A percentile compares a stretch with the other conserved stretches of the same genome.
Conservation (phyloP, 2,329 filamentous ascomycete species). For the Botryotinia globosa region DNA sequence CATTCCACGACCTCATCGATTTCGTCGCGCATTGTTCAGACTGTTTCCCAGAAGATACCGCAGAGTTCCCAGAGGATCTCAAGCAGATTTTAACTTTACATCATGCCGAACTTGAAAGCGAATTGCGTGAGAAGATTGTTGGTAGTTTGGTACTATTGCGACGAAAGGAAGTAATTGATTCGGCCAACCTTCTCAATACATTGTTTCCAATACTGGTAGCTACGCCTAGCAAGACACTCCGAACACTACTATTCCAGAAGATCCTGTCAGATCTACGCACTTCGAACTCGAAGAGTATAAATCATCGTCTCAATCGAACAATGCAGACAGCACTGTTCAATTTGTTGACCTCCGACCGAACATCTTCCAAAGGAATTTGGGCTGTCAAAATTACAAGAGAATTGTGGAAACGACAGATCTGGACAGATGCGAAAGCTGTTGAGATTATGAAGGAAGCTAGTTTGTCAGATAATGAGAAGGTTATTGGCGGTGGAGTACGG, state of each 20-base stretch:
- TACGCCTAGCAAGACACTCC: conserved; percentile 88
- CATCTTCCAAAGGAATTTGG: conserved; percentile 87
- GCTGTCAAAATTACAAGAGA: conserved; percentile 93
- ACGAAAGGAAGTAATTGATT: conserved; percentile 91
- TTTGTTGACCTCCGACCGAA: conserved; percentile 78
- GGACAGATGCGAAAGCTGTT: conserved; percentile 92
- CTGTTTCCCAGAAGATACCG: conserved; percentile 81
- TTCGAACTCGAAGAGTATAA: conserved; percentile 81
- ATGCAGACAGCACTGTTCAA: conserved; percentile 94
- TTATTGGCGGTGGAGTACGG: conserved; percentile 78
- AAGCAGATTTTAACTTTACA: conserved; percentile 78
- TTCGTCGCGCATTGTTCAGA: conserved; percentile 92
- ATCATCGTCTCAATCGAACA: conserved; percentile 89
- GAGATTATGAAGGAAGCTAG: conserved; percentile 96
- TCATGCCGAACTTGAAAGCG: conserved; percentile 76
- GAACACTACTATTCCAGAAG: conserved; percentile 80
- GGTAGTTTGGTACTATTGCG: conserved; percentile 82
- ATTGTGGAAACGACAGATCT: conserved; percentile 94
- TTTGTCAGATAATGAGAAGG: conserved; percentile 88
- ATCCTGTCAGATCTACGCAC: conserved; percentile 88
- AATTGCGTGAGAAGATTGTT: conserved; percentile 91
- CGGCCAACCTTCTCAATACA: conserved; percentile 76
- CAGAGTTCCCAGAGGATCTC: conserved; percentile 74
- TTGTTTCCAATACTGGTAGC: conserved; percentile 91
- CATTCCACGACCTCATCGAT: conserved; percentile 87